A percentile compares a stretch with the other conserved stretches of the same genome.
Evolutionary conservation across 2,329 filamentous ascomycete genomes (phyloP).

Genomic region (Fusarium sublunatum): DNA sequence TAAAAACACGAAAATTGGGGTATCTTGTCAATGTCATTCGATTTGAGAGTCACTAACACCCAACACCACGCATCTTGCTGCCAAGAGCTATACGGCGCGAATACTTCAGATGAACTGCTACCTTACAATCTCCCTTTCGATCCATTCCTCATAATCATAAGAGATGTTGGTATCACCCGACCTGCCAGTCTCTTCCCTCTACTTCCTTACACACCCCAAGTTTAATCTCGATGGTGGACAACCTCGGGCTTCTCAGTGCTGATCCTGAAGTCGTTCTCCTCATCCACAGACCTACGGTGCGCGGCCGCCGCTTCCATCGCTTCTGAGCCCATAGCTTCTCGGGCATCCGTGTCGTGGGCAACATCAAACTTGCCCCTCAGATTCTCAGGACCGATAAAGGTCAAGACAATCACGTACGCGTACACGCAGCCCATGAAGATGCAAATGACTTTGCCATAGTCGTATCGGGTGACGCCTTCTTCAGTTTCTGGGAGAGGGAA

Average conservation of each 20-base stretch:
- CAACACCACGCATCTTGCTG: no score
- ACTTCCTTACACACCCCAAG: no score
- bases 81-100: no score
- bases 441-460: conserved; percentile 86
- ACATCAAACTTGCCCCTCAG: conserved; percentile 63
- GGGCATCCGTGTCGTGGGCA: conserved; percentile 60
- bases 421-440: conserved; percentile 93
- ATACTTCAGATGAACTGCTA: no score
- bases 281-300: conserved; percentile 23
- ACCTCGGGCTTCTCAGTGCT: conserved; percentile 28
- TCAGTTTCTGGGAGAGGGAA: conserved; percentile 74
- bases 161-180: no score
- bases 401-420: conserved; percentile 69
- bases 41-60: no score
- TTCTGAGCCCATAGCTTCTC: conserved; percentile 58
- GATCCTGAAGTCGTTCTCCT: conserved; percentile 29
- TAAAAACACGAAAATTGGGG: no score
- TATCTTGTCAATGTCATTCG: no score
- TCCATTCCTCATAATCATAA: no score
- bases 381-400: conserved; percentile 70
- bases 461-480: conserved; percentile 64
- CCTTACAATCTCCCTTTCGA: no score
- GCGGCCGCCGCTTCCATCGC: conserved; percentile 40
- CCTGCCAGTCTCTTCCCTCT: no score
- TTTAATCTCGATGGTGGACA: conserved; percentile 20